Conservation (phyloP, 768 basidiomycete species). For the Hydnomerulius pinastri region DNA sequence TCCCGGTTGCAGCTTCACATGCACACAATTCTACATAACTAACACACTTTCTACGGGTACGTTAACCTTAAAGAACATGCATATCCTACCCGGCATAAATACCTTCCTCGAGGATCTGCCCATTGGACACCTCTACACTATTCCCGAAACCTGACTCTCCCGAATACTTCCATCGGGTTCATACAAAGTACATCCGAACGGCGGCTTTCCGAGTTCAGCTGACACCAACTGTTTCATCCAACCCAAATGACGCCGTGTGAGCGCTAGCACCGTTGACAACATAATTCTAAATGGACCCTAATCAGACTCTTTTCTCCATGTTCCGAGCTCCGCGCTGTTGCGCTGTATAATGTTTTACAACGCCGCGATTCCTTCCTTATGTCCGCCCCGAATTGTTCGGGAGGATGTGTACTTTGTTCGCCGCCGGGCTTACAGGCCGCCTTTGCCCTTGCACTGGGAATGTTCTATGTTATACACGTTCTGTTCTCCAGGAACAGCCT, state of each 20-base stretch:
- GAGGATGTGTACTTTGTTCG: background rate
- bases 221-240: no score
- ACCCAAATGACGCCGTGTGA: no score
- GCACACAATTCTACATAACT: no score
- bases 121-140: no score
- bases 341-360: background rate
- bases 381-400: background rate
- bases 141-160: no score
- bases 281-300: background rate
- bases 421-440: background rate
- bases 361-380: background rate
- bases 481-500: background rate
- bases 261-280: no score
- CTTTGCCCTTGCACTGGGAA: background rate
- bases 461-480: background rate
- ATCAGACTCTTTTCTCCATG: background rate
- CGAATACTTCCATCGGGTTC: background rate
- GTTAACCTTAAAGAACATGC: background rate
- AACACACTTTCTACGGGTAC: no score
- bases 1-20: no score
- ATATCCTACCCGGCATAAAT: no score
- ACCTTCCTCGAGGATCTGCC: no score
- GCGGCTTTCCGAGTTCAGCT: background rate
- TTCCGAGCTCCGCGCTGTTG: background rate
- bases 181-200: background rate